Evolutionary conservation across 768 basidiomycete species (phyloP).

Genomic region (Mycena venus): DNA sequence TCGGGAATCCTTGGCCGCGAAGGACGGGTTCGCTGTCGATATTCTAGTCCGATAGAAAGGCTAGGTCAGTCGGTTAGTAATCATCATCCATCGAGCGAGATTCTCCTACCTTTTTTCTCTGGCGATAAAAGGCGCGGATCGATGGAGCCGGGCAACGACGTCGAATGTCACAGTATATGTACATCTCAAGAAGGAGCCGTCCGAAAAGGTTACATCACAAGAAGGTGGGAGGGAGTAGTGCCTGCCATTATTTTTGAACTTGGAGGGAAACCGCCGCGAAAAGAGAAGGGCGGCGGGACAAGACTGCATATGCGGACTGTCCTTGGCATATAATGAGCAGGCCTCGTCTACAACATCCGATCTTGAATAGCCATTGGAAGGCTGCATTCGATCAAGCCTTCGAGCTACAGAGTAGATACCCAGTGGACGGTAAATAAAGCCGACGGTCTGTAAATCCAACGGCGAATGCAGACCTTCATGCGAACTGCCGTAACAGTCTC

Average conservation of each 20-base stretch:
- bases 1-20: constrained; percentile 23
- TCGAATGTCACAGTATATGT: constrained; percentile 11
- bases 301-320: neutral
- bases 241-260: neutral
- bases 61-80: neutral
- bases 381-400: constrained; percentile 20
- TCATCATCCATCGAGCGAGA: neutral
- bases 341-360: neutral
- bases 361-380: constrained; percentile 6
- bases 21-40: constrained; percentile 24
- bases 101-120: constrained; percentile 19
- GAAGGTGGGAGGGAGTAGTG: constrained; percentile 24
- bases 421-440: neutral
- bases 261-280: constrained; percentile 15
- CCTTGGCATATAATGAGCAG: constrained; percentile 1
- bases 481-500: constrained; percentile 4
- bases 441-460: neutral
- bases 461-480: neutral
- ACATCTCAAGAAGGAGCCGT: constrained; percentile 20
- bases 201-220: constrained; percentile 20
- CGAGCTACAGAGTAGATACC: constrained; percentile 1
- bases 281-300: constrained; percentile 15
- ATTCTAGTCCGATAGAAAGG: constrained; percentile 22
- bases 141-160: neutral
- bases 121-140: neutral